Percentiles rank a stretch among this genome's conserved stretches.
These are phyloP conservation scores for Talaromyces sp. DNA, from an alignment of 2,329 filamentous ascomycete species.

Conservation along the genomic window DNA sequence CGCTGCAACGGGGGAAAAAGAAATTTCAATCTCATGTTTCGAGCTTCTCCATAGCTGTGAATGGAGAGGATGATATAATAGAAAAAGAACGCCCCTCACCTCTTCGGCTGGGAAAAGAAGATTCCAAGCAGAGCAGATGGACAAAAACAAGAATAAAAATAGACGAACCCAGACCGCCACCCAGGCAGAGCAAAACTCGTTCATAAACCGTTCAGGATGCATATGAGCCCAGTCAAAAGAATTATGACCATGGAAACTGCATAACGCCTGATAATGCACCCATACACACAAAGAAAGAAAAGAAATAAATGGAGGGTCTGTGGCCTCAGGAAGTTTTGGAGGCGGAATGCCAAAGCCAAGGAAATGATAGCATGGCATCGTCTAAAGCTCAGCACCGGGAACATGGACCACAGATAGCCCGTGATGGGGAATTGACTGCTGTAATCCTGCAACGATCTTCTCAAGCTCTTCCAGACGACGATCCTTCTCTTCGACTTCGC, in stretches of 20 bases:
- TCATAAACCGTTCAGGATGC: conserved; percentile 6
- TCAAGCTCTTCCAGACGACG: conserved; percentile 43
- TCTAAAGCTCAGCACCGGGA: conserved; percentile 13
- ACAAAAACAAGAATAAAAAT: background rate
- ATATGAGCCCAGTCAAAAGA: conserved; percentile 5
- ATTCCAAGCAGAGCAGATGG: background rate
- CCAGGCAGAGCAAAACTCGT: background rate
- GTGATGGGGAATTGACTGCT: conserved; percentile 35
- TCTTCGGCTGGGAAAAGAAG: background rate
- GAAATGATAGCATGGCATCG: background rate
- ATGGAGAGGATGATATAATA: background rate
- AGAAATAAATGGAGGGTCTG: background rate
- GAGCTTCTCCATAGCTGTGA: background rate
- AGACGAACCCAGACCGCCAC: background rate
- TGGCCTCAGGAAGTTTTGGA: background rate
- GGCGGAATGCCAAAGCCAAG: background rate
- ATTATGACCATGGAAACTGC: conserved; percentile 10
- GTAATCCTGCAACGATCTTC: conserved; percentile 35
- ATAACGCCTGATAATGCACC: conserved; percentile 14
- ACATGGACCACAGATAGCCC: conserved; percentile 15
- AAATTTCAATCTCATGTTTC: conserved; percentile 3
- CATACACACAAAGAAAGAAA: background rate
- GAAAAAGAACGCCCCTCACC: background rate
- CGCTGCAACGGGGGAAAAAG: background rate
- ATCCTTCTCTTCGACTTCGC: conserved; percentile 59